Base-by-base conservation (phyloP, 257 asterid species). In the Cinchona pubescens region DNA sequence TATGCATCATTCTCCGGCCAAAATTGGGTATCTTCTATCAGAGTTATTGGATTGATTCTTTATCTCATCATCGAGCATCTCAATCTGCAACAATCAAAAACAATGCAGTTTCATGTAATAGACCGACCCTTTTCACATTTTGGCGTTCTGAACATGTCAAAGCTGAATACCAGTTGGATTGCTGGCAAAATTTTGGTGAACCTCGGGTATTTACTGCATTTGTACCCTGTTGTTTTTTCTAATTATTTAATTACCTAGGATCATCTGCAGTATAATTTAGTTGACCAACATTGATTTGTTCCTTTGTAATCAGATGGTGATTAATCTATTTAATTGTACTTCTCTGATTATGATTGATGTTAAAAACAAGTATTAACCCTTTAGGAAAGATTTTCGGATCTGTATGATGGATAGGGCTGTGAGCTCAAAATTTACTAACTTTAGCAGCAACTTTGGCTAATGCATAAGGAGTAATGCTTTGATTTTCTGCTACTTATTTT, bases 141-240 rank as follows among this genome's bases (percentile, higher is more conserved):
- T 86, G 82, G 71, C n/a, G n/a, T n/a, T n/a, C n/a, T 89, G 78
- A 72, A 71, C 86, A 89, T 64, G 67, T 64, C 81, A 63, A 65
- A 76, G 83, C 90, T 74, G 84, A 73, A n/a, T 42, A 60, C 37
- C 79, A 81, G 27, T 72, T 83, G 72, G 85, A 65, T 66, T 78
- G 82, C 64, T 25, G 55, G 35, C 72, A 58, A 8, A 37, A 5
- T 30, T 59, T 29, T 46, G 81, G 62, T 78, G 86, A 84, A 80
- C 46, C 87, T 67, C 85, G 85, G 93, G 93, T 88, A 78, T 35
- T 61, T 14, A 49, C 56, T 16, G 56, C 56, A 49, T 49, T 49
- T 49, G 56, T 49, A 18, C 56, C 3, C 56, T 1, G 4, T 13
- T 16, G 16, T 18, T 49, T 49, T n/a, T n/a, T n/a, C n/a, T n/a